phyloP scores from a whole-genome alignment of 805 yeast genomes.

The Starmerella ratchasimensis region DNA sequence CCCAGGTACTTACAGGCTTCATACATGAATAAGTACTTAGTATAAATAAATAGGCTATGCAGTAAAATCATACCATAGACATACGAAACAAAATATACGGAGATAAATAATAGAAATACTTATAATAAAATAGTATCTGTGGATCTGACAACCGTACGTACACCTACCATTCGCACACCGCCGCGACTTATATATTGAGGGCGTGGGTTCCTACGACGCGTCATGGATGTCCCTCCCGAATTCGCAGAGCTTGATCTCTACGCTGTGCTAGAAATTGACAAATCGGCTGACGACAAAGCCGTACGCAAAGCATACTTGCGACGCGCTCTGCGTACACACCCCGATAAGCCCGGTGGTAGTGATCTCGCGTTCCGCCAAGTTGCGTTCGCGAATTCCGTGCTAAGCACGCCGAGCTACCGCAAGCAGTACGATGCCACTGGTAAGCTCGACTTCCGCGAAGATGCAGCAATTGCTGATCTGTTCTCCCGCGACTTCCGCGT shows the following conservation, averaged over 20 bases:
- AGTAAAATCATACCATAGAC: too few relatives aligned
- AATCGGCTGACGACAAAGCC: constrained; percentile 29
- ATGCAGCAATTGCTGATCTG: constrained; percentile 26
- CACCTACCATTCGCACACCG: too few relatives aligned
- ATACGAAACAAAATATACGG: too few relatives aligned
- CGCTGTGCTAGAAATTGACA: constrained; percentile 19
- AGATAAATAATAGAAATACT: too few relatives aligned
- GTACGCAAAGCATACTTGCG: constrained; percentile 58
- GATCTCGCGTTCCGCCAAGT: constrained; percentile 44
- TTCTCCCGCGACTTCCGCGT: constrained; percentile 26
- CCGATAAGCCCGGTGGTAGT: constrained; percentile 44
- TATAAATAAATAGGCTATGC: too few relatives aligned
- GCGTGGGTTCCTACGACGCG: too few relatives aligned
- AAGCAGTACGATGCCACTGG: constrained; percentile 60
- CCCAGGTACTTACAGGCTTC: too few relatives aligned
- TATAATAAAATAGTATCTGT: too few relatives aligned
- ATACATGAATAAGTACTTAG: too few relatives aligned
- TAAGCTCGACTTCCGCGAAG: constrained; percentile 32
- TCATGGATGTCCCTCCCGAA: constrained; percentile 21
- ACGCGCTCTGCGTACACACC: constrained; percentile 51
- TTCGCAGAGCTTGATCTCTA: constrained; percentile 23
- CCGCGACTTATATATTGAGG: too few relatives aligned
- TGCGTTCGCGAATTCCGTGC: constrained; percentile 60
- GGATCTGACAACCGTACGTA: too few relatives aligned
- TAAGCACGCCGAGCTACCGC: constrained; percentile 45